Base-by-base conservation (phyloP, 768 basidiomycete species). In the Trametes coccinea region DNA sequence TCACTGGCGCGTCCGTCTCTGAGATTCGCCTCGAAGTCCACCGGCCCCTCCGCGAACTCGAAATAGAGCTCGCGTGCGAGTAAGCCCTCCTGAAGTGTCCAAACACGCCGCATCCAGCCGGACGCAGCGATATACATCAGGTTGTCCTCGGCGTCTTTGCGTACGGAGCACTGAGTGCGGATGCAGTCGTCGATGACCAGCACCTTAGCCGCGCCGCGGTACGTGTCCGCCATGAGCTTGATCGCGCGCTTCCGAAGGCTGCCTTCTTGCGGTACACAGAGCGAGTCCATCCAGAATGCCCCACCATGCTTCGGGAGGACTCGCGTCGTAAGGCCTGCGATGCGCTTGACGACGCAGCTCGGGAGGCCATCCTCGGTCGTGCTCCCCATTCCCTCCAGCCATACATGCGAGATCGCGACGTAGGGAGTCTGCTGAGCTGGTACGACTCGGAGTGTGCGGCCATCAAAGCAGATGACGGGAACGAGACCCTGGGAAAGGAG, bases 171-270 rank as follows among this genome's bases (percentile, higher is more conserved):
- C 14, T 22, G 22, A 7, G 59, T 6, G 30, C 59, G 63, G 27
- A 64, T 53, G 17, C 55, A 34, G 13, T 31, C 43, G 45, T 64
- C 63, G 17, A 64, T 33, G 3, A 60, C 63, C 10, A 65, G 56
- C 29, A 66, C 61, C 22, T 34, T 50, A 0, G 41, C 40, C 6
- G 62, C 62, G 33, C 51, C 40, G 5, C 41, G 43, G 41, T 66
- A 66, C 17, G 62, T 63, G 30, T 61, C 31, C 27, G 53, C 59
- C 62, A 66, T 66, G 30, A 63, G 55, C 27, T 11, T 60, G 48
- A 63, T 63, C 5, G 62, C 59, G 3, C 16, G 46, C 33, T 61
- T 63, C 27, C 62, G 56, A 3, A 22, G 47, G 11, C 29, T n/a
- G 4, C 40, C 39, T 2, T 11, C 27, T 1, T 41, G 47, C 1